Evolutionary conservation across 805 yeast genomes (phyloP).

Genomic region (Yarrowia keelungensis): DNA sequence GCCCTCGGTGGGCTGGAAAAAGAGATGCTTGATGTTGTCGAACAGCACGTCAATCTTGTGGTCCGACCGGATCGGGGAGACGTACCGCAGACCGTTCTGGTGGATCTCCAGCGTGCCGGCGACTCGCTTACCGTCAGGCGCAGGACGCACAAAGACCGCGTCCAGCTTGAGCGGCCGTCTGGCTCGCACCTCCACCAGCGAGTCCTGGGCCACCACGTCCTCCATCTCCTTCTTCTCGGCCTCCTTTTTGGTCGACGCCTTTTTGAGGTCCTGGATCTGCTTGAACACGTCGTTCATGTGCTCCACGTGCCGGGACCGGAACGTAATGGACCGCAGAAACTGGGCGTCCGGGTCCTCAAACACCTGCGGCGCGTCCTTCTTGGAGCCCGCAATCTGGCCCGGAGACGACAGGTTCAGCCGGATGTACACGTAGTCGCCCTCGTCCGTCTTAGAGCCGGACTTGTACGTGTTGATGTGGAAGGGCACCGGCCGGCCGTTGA

Average conservation of each 20-base stretch:
- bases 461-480: slow-evolving; percentile 94
- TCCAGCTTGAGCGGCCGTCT: slow-evolving; percentile 88
- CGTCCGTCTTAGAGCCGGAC: slow-evolving; percentile 93
- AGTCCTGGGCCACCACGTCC: slow-evolving; percentile 93
- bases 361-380: slow-evolving; percentile 71
- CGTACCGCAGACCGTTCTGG: slow-evolving; percentile 94
- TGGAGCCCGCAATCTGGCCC: slow-evolving; percentile 76
- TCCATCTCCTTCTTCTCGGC: slow-evolving; percentile 89
- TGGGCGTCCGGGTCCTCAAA: slow-evolving; percentile 90
- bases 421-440: slow-evolving; percentile 90
- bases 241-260: slow-evolving; percentile 88
- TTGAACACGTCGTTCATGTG: slow-evolving; percentile 89
- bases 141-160: slow-evolving; percentile 89
- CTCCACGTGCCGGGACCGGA: slow-evolving; percentile 88
- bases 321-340: slow-evolving; percentile 83
- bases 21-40: slow-evolving; percentile 88
- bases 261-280: slow-evolving; percentile 89
- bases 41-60: slow-evolving; percentile 87
- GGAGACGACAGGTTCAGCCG: slow-evolving; percentile 94
- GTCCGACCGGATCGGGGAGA: slow-evolving; percentile 82
- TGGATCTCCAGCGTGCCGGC: slow-evolving; percentile 92
- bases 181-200: slow-evolving; percentile 77
- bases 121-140: slow-evolving; percentile 94
- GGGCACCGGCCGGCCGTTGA: slow-evolving; percentile 96
- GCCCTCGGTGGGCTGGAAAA: slow-evolving; percentile 95